Conservation (phyloP, 139 green algal genomes). For the Marvania coccoides region DNA sequence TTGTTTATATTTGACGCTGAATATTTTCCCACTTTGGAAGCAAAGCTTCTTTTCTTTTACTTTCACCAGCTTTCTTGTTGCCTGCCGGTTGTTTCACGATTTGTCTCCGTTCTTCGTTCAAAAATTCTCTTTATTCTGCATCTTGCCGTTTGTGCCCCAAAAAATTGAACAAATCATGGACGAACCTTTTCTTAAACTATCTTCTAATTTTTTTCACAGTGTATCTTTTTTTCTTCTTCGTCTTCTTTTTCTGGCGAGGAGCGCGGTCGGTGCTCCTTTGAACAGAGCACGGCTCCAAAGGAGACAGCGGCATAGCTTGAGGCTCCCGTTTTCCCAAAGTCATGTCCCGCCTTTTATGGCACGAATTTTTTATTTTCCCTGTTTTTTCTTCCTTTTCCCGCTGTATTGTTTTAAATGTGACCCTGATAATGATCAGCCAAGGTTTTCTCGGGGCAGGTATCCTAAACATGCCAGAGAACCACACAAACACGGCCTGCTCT, state of each 20-base stretch:
- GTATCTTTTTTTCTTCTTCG: background rate
- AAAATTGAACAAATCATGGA: background rate
- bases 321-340: background rate
- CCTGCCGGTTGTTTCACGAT: background rate
- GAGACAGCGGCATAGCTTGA: background rate
- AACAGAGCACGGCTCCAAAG: background rate
- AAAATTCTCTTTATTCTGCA: background rate
- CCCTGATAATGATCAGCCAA: background rate
- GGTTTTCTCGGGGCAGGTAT: constrained; percentile 25
- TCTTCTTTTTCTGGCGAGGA: background rate
- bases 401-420: background rate
- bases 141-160: background rate
- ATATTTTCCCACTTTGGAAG: too few relatives aligned
- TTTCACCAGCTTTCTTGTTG: background rate
- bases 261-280: background rate
- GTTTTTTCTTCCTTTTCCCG: background rate
- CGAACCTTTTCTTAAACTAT: background rate
- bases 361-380: background rate
- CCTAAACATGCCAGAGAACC: constrained; percentile 21
- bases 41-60: background rate
- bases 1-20: too few relatives aligned
- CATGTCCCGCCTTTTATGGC: background rate
- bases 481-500: constrained; percentile 18
- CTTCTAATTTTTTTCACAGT: background rate
- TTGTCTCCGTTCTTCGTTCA: background rate